phyloP scores from a whole-genome alignment of 2,329 filamentous ascomycete genomes.

The Neobulgaria alba region DNA sequence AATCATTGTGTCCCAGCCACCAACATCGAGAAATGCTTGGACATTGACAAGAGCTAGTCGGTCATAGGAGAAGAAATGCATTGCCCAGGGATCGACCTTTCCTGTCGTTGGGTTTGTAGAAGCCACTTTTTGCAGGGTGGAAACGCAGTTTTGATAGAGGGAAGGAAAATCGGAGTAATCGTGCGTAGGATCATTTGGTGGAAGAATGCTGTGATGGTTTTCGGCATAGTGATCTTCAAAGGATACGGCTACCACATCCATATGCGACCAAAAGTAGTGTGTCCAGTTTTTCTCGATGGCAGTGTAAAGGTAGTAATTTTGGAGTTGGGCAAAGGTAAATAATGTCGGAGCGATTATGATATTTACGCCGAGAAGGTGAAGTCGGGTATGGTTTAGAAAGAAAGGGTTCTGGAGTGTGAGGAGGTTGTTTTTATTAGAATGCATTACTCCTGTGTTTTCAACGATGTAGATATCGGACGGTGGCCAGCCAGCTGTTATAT shows the following conservation, averaged over 20 bases:
- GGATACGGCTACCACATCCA: constrained; percentile 41
- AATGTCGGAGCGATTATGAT: constrained; percentile 43
- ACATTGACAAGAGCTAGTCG: constrained; percentile 49
- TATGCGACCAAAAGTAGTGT: constrained; percentile 49
- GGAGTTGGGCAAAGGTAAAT: constrained; percentile 45
- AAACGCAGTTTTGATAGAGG: constrained; percentile 16
- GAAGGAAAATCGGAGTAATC: constrained; percentile 14
- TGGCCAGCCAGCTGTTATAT: constrained; percentile 52
- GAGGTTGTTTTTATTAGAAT: constrained; percentile 39
- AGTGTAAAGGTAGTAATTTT: constrained; percentile 43
- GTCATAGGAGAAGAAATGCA: constrained; percentile 51
- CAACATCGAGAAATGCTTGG: constrained; percentile 35
- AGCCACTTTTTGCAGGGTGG: constrained; percentile 8
- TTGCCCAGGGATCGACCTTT: constrained; percentile 34
- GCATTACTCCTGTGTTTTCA: constrained; percentile 50
- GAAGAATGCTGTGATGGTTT: constrained; percentile 9
- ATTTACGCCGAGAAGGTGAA: constrained; percentile 43
- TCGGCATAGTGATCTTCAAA: constrained; percentile 30
- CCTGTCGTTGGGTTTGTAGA: constrained; percentile 3
- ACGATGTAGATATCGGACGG: constrained; percentile 46
- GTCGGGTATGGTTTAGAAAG: constrained; percentile 43
- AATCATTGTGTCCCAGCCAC: constrained; percentile 50
- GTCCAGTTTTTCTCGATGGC: constrained; percentile 37
- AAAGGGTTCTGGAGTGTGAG: constrained; percentile 47
- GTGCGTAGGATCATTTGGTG: constrained; percentile 2